Evolutionary conservation across 345 rosid species (phyloP).

Genomic region (Eucalyptus grandis): DNA sequence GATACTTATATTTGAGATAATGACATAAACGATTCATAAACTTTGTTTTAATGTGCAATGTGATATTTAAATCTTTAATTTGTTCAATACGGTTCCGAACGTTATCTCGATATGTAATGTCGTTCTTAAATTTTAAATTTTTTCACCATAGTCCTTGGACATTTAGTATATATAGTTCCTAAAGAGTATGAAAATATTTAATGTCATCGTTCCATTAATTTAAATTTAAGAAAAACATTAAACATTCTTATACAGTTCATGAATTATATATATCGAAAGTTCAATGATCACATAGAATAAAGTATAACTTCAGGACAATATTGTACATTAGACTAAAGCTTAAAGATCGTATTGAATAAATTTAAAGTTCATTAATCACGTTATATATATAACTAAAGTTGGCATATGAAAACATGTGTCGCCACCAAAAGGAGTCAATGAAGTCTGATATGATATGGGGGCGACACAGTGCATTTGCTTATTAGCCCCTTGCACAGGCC

Average conservation of each 20-base stretch:
- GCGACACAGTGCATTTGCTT: neutral
- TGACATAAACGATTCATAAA: rapidly evolving
- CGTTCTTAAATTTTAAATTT: neutral
- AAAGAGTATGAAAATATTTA: neutral
- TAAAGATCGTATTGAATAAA: rapidly evolving
- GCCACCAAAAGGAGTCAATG: neutral
- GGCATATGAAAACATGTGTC: neutral
- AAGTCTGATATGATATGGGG: neutral
- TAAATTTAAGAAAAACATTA: neutral
- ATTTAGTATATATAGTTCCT: neutral
- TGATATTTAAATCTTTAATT: rapidly evolving
- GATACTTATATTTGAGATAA: neutral
- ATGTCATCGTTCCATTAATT: rapidly evolving
- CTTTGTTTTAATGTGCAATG: rapidly evolving
- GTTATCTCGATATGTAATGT: rapidly evolving
- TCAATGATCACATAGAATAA: rapidly evolving
- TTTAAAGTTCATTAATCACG: rapidly evolving
- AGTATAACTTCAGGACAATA: rapidly evolving
- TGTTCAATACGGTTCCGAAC: rapidly evolving
- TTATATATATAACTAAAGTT: rapidly evolving
- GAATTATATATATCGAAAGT: too few relatives aligned
- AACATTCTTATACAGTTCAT: rapidly evolving
- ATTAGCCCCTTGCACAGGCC: neutral
- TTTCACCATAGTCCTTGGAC: neutral
- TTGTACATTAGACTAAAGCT: rapidly evolving